These are phyloP conservation scores for Bipolaris cookei DNA, from an alignment of 2,329 filamentous ascomycete species.

Conservation along the genomic window DNA sequence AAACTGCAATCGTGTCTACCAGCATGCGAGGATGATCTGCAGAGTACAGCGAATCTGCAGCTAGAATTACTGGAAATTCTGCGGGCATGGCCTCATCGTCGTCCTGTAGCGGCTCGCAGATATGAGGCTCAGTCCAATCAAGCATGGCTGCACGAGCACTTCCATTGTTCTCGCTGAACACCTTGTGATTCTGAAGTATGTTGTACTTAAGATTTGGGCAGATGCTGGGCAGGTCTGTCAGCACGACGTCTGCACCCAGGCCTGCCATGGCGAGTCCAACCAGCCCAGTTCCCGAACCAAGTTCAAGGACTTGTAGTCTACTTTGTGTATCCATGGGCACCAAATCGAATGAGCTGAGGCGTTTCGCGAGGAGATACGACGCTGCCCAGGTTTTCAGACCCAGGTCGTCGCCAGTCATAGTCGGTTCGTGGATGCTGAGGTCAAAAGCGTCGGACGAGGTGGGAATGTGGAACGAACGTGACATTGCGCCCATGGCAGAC, in stretches of 20 bases:
- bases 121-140: conserved; percentile 72
- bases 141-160: conserved; percentile 68
- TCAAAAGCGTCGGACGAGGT: conserved; percentile 52
- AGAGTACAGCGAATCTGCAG: conserved; percentile 87
- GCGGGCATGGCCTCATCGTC: conserved; percentile 14
- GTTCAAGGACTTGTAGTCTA: conserved; percentile 65
- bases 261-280: conserved; percentile 84
- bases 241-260: conserved; percentile 68
- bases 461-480: conserved; percentile 65
- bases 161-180: conserved; percentile 63
- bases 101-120: conserved; percentile 37
- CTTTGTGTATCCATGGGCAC: background rate
- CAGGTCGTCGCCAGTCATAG: conserved; percentile 83
- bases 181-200: conserved; percentile 65
- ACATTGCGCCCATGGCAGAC: conserved; percentile 68
- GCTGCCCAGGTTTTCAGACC: conserved; percentile 97
- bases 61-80: conserved; percentile 69
- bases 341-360: conserved; percentile 58
- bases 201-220: conserved; percentile 81
- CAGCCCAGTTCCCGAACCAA: conserved; percentile 91
- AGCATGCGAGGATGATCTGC: conserved; percentile 79
- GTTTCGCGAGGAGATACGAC: conserved; percentile 81
- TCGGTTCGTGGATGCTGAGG: conserved; percentile 81
- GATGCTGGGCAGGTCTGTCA: conserved; percentile 87
- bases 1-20: conserved; percentile 70